Base-by-base conservation (phyloP, 176 grass and related monocot species). In the Avena atlantica region DNA sequence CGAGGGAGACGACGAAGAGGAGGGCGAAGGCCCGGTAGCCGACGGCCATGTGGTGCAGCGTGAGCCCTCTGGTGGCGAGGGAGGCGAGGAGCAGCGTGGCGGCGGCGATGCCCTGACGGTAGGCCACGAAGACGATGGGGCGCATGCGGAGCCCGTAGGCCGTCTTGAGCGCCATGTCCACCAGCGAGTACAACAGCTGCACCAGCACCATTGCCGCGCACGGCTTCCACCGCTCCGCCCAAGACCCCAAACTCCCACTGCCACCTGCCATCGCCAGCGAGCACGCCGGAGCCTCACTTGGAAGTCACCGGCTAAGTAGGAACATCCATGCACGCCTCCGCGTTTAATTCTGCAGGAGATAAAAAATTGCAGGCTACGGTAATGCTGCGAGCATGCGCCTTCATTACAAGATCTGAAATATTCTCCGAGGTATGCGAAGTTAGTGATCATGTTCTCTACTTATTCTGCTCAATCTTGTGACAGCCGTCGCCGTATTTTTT, bases 51-150 rank as follows among this genome's bases (percentile, higher is more conserved):
- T 8, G 83, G 3, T 55, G 87, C 37, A 92, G 90, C 49, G 70
- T 69, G 77, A 69, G 53, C 0, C 87, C 83, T 45, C 83, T 62
- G 24, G 87, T 17, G 68, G 62, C 83, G 27, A 92, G 36, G 3
- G 87, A 84, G 12, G 74, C 83, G 73, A 89, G 57, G 74, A 89
- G 75, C 16, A 92, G 84, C 47, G 76, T 68, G 79, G 65, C 78
- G 53, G 90, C 47, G 36, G 80, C 87, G 56, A 92, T 81, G 66
- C 69, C 84, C 83, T 92, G 87, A 66, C 91, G 84, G 53, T 92
- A 90, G 57, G 88, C 87, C 36, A 92, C 74, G 74, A 90, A 89
- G 69, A 90, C 80, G 72, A 90, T 90, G 91, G 87, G 80, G 50
- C 4, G n/a, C 60, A 16, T 14, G 76, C 70, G 25, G 0, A 90